Base-by-base conservation (phyloP, 768 basidiomycete species). In the Chalciporus chontae region DNA sequence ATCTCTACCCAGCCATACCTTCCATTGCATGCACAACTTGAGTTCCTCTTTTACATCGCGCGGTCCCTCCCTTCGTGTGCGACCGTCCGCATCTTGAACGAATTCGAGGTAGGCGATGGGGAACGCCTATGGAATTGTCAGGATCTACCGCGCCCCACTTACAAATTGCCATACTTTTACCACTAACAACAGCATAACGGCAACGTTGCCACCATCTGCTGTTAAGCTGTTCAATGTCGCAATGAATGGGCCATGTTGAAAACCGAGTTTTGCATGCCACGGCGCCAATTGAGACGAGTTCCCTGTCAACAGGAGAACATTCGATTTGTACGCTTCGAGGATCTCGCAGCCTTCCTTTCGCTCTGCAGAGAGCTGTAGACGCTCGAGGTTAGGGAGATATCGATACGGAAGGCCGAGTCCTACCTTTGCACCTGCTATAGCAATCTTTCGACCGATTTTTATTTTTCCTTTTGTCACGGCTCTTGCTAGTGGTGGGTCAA, bases 221-320 rank as follows among this genome's bases (percentile, higher is more conserved):
- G 85, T 84, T 43, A 99, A 68, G 60, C 87, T 90, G 50, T 83
- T 77, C 54, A 98, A 69, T 0, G 88, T 87, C 0, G 90, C 81
- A 23, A 94, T 74, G 59, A 78, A 88, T 2, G 83, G 84, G 4
- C 71, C 69, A 19, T 60, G 70, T 51, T 79, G 79, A 61, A 91
- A 91, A 7, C 96, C 96, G 6, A 99, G 77, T 56, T 85, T 90
- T 1, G 84, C 74, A 61, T 96, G 81, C 96, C 96, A 99, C 0
- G 84, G 79, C 4, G 86, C 88, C 45, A 94, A 73, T 53, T 88
- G 85, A 2, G 91, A 84, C 0, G 90, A 89, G 66, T 99, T 99
- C 3, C 90, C 93, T 4, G 78, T 75, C 15, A 99, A 67, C 18
- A 79, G 62, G 17, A 99, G 75, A 42, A 75, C 76, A 19, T 79